Base-by-base conservation (phyloP, 768 basidiomycete genomes). In the Ramaria sp. region DNA sequence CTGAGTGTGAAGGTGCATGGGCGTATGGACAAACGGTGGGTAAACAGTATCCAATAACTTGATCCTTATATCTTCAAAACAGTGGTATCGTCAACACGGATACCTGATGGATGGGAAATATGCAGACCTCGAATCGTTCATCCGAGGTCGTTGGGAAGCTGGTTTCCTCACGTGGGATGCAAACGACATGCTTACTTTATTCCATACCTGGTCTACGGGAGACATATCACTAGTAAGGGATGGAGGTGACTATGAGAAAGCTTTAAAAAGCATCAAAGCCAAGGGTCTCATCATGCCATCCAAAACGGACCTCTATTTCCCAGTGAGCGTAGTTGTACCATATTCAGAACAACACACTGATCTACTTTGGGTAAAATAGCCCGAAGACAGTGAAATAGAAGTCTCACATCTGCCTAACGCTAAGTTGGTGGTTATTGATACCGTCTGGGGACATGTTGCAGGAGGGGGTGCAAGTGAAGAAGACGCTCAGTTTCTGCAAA, bases 221-320 rank as follows among this genome's bases (percentile, higher is more conserved):
- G 77, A 78, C 58, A 66, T 78, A 16, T 77, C 79, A 6, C 62
- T 60, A 20, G 62, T 78, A 15, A 67, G 69, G 16, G 68, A 76
- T 58, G 66, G 65, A 0, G 74, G 73, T 15, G 66, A 77, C 58
- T 68, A 77, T 27, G 66, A 63, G 44, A 70, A 67, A 34, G 67
- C 69, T 38, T 60, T 81, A 52, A 58, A 62, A 1, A 62, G 60
- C 16, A 76, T 79, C 64, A 73, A 73, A 57, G 77, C 78, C 3
- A 74, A 70, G 55, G 78, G 77, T 3, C 59, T 81, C 41, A 73
- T 80, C 45, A 78, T 81, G 77, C 78, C 79, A 3, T 74, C 72
- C 58, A 78, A 77, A 66, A 79, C 76, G 1, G 79, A 81, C 57
- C 62, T 81, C 37, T 79, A 79, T 61, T 81, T 81, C 62, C 69